A percentile compares a stretch with the other conserved stretches of the same genome.
These are phyloP conservation scores for Zea luxurians DNA, from an alignment of 176 grass and related monocot species.

Conservation along the genomic window DNA sequence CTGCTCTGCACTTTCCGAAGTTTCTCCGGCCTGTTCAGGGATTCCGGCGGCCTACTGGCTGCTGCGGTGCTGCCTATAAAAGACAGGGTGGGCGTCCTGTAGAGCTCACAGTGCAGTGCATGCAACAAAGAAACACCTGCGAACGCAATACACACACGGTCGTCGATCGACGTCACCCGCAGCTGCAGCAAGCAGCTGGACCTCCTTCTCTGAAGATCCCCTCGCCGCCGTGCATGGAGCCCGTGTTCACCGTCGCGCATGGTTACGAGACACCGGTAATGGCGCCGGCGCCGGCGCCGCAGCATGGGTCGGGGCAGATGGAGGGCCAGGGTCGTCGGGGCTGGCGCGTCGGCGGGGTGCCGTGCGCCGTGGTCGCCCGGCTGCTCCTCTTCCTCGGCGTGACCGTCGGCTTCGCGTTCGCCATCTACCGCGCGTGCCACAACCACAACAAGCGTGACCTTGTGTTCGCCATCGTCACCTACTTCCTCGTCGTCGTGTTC, in stretches of 20 bases:
- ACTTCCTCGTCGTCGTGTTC: no score
- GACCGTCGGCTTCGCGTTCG: no score
- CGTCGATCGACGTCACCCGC: not conserved
- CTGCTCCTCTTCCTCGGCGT: no score
- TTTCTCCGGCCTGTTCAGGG: not conserved
- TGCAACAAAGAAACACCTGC: conserved; percentile 7
- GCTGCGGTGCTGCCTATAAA: not conserved
- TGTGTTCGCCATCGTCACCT: no score
- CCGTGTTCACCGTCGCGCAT: not conserved
- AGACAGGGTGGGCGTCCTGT: not conserved
- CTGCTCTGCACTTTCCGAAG: not conserved
- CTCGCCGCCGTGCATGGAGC: conserved; percentile 2
- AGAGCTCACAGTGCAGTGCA: conserved; percentile 9
- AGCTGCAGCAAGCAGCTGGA: not conserved
- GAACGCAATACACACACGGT: not conserved
- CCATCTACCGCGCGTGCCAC: no score
- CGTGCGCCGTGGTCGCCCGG: no score
- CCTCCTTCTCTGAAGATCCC: not conserved
- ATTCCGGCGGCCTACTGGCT: not conserved
- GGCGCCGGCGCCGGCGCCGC: no score
- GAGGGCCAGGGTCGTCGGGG: no score
- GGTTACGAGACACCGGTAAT: not conserved
- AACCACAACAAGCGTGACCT: no score
- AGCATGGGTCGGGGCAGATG: no score
- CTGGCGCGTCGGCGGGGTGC: no score